Conservation (phyloP, 768 basidiomycete genomes). For the Calocera cornea region DNA sequence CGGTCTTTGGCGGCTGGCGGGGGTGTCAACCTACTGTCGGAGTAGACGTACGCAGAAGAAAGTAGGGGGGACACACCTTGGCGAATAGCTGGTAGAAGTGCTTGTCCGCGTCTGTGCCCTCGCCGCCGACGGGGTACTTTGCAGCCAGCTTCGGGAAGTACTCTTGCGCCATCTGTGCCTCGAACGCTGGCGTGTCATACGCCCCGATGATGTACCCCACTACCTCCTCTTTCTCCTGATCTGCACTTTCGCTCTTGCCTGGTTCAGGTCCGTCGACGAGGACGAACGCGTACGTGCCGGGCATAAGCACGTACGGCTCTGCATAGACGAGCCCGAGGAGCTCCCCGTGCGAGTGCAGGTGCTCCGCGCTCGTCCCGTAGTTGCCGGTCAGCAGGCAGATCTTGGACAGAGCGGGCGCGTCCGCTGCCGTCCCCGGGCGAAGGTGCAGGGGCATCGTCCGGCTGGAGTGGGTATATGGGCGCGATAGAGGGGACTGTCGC, state of each 20-base stretch:
- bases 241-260: neutral
- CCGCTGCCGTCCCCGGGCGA: constrained; percentile 42
- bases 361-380: constrained; percentile 53
- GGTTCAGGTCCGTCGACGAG: constrained; percentile 27
- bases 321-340: constrained; percentile 62
- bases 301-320: constrained; percentile 57
- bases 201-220: constrained; percentile 65
- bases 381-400: constrained; percentile 67
- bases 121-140: constrained; percentile 34
- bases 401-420: constrained; percentile 44
- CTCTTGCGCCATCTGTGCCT: constrained; percentile 36
- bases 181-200: constrained; percentile 51
- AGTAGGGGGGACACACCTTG: neutral
- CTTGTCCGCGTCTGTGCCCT: constrained; percentile 29
- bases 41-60: neutral
- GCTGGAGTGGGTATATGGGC: constrained; percentile 26
- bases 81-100: constrained; percentile 28
- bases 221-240: constrained; percentile 27
- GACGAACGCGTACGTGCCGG: constrained; percentile 62
- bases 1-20: constrained; percentile 25
- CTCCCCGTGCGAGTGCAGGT: constrained; percentile 38
- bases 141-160: constrained; percentile 57
- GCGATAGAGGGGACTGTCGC: too few relatives aligned
- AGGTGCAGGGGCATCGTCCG: constrained; percentile 32
- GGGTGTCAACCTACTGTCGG: neutral